Percentiles rank a stretch among this genome's conserved stretches.
Conservation (phyloP, 192 early-diverging fungal genomes). For the Entomortierella beljakovae region DNA sequence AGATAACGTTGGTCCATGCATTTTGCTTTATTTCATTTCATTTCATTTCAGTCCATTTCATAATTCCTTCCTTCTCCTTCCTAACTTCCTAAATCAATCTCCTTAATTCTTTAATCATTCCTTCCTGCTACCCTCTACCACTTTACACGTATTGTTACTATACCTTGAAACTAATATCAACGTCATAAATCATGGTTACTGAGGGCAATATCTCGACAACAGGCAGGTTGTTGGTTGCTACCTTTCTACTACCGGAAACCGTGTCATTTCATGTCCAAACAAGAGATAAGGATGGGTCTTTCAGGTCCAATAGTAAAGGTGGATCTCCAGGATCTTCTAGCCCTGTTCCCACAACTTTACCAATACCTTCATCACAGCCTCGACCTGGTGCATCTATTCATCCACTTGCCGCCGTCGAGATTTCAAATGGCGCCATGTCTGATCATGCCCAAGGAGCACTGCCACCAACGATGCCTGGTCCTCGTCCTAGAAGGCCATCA, state of each 20-base stretch:
- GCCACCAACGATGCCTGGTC: neutral
- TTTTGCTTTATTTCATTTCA: too few relatives aligned
- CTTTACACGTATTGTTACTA: too few relatives aligned
- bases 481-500: slow-evolving; percentile 8
- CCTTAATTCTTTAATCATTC: too few relatives aligned
- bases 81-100: too few relatives aligned
- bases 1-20: too few relatives aligned
- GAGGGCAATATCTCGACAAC: slow-evolving; percentile 35
- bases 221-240: slow-evolving; percentile 74
- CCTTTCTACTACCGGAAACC: slow-evolving; percentile 81
- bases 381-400: slow-evolving; percentile 49
- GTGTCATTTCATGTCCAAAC: slow-evolving; percentile 65
- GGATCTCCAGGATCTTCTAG: slow-evolving; percentile 5
- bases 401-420: slow-evolving; percentile 55
- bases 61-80: too few relatives aligned
- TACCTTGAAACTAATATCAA: too few relatives aligned
- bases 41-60: too few relatives aligned
- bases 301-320: slow-evolving; percentile 29
- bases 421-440: slow-evolving; percentile 37
- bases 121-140: too few relatives aligned
- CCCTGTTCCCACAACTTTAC: neutral
- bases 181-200: slow-evolving; percentile 20
- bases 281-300: slow-evolving; percentile 56
- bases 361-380: neutral
- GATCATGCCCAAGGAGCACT: slow-evolving; percentile 10